A percentile compares a stretch with the other conserved stretches of the same genome.
Conservation (phyloP, 164 flowering plant genomes). For the Umbilicus rupestris region DNA sequence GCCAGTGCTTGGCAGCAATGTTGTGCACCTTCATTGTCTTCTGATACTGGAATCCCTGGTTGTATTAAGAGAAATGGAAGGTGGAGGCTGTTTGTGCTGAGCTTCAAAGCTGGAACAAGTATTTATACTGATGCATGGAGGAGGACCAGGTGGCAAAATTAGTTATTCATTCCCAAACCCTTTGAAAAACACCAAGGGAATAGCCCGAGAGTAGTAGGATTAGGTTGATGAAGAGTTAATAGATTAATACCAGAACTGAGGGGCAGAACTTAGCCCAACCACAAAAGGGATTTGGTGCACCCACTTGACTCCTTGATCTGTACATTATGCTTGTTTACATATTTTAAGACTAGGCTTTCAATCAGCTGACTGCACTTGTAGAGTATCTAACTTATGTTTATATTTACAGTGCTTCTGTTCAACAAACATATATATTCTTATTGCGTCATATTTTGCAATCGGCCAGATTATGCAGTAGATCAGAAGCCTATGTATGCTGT, state of each 20-base stretch:
- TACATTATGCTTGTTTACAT: neutral
- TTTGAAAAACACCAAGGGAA: neutral
- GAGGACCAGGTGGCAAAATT: neutral
- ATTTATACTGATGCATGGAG: neutral
- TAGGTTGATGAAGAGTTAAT: neutral
- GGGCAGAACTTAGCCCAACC: neutral
- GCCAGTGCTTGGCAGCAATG: constrained; percentile 5
- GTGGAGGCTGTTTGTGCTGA: neutral
- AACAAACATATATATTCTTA: neutral
- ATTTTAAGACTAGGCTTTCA: neutral
- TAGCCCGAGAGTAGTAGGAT: constrained; percentile 1
- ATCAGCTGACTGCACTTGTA: neutral
- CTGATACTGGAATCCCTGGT: neutral
- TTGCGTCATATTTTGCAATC: neutral
- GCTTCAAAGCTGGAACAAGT: neutral
- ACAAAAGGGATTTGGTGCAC: constrained; percentile 5
- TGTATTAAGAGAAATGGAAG: neutral
- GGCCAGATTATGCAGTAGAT: neutral
- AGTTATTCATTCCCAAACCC: neutral
- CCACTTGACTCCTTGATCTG: constrained; percentile 1
- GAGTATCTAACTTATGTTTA: neutral
- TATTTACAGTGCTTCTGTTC: neutral
- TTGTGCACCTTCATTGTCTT: constrained; percentile 15
- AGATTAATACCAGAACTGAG: neutral
- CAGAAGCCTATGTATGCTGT: neutral